Evolutionary conservation across 306 rosid genomes (phyloP), one percentile per base, ranked within the genome.

Genomic region (Acacia crassicarpa): DNA sequence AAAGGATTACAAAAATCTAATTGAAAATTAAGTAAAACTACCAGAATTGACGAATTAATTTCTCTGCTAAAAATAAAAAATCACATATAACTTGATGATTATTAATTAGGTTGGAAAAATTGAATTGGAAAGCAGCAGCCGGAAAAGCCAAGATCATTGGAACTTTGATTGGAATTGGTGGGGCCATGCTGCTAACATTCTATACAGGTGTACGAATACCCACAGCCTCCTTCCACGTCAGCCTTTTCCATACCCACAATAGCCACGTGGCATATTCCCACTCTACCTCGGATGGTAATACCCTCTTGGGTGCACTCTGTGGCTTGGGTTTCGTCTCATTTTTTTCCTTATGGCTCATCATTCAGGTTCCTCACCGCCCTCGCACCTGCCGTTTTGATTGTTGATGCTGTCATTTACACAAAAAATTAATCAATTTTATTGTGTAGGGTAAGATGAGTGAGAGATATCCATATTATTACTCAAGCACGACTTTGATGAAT

Each of bases 101-200:
- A 35, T 35, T 35, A 35, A 4, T 35, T 14, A 84, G 86, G 0
- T 19, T 76, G n/a, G 56, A 89, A 81, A 84, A 23, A 63, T 40
- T 85, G 43, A 76, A 69, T 17, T 46, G 84, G 53, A 16, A 74
- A 78, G 78, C 23, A 16, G 4, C 58, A 16, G 80, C 81, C 0
- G 93, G 91, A 51, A 81, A 66, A 38, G 87, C 79, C 0, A 90
- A 88, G 81, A 73, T 90, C 46, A 33, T 78, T 3, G 91, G 91
- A 22, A 82, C 87, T 0, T 1, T 81, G 6, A 30, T 46, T 0
- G 90, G 89, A 9, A 46, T 86, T 6, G 82, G 89, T 5, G 93
- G 93, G 74, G 87, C 91, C 14, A 87, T 80, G 91, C 2, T 84
- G 19, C 77, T 88, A 51, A 82, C 83, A 1, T 88, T 90, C 71